Conservation (phyloP, 768 basidiomycete genomes). For the Boletus sp. region DNA sequence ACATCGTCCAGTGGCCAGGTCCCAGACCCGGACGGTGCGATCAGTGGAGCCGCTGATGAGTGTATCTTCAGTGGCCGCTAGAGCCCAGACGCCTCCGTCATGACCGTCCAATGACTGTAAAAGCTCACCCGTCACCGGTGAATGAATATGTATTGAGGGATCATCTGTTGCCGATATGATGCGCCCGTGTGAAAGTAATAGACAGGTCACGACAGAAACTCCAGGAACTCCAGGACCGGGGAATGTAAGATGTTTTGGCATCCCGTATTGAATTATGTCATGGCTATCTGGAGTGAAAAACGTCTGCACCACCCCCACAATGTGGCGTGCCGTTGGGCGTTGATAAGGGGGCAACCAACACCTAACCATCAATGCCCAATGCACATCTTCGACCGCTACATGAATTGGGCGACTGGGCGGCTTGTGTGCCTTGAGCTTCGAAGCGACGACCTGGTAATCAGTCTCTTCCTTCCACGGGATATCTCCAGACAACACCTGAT, state of each 20-base stretch:
- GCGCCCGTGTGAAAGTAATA: slow-evolving; percentile 90
- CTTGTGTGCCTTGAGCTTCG: not conserved
- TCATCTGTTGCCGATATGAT: slow-evolving; percentile 98
- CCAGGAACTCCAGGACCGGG: slow-evolving; percentile 64
- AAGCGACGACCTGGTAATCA: not conserved
- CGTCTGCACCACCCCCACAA: no score
- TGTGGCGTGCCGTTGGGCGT: no score
- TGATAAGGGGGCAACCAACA: not conserved
- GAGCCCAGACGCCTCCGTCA: slow-evolving; percentile 95
- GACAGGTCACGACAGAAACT: slow-evolving; percentile 89
- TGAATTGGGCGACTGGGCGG: not conserved
- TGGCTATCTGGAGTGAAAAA: no score
- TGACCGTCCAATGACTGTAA: slow-evolving; percentile 81
- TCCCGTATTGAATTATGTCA: slow-evolving; percentile 33
- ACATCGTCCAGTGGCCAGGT: slow-evolving; percentile 73
- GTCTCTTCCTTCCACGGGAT: slow-evolving; percentile 7
- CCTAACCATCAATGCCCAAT: slow-evolving; percentile 3
- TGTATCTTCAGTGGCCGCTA: slow-evolving; percentile 85
- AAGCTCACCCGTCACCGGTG: slow-evolving; percentile 75
- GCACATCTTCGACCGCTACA: not conserved
- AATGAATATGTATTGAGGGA: slow-evolving; percentile 94
- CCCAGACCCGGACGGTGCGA: slow-evolving; percentile 91
- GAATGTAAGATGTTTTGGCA: slow-evolving; percentile 79
- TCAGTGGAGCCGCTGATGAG: slow-evolving; percentile 93
- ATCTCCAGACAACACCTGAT: slow-evolving; percentile 1